Percentiles rank a stretch among this genome's conserved stretches.
These are phyloP conservation scores for Xylaria castorea DNA, from an alignment of 495 filamentous ascomycete genomes.

Conservation along the genomic window DNA sequence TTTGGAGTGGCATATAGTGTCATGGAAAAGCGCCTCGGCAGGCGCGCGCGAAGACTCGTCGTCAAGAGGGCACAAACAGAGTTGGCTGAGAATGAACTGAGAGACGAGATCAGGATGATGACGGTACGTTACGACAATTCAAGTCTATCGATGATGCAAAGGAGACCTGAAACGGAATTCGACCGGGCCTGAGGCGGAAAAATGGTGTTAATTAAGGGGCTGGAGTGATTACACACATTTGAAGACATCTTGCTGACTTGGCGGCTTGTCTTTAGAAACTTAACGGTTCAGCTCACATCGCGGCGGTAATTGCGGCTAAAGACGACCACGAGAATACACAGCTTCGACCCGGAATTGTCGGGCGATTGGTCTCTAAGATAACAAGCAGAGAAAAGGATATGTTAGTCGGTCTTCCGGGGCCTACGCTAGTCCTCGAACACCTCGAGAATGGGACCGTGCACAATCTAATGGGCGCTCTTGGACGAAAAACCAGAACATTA, in stretches of 20 bases:
- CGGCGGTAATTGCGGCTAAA: background rate
- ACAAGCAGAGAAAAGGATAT: background rate
- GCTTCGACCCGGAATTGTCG: background rate
- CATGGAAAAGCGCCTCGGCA: background rate
- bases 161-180: background rate
- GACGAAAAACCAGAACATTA: background rate
- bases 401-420: constrained; percentile 10
- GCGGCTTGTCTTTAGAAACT: background rate
- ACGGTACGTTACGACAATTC: background rate
- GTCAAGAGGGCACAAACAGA: constrained; percentile 9
- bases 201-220: background rate
- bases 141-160: background rate
- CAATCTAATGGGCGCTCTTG: background rate
- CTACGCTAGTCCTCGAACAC: constrained; percentile 18
- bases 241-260: constrained; percentile 5
- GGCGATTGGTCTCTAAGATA: background rate
- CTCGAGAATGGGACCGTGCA: constrained; percentile 9
- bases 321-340: background rate
- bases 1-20: constrained; percentile 12
- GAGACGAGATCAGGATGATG: constrained; percentile 4
- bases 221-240: background rate
- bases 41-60: background rate
- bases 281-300: constrained; percentile 22
- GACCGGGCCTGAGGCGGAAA: background rate
- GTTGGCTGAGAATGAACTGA: background rate